Base-by-base conservation (phyloP, 306 rosid genomes). In the Lathyrus tuberosus region DNA sequence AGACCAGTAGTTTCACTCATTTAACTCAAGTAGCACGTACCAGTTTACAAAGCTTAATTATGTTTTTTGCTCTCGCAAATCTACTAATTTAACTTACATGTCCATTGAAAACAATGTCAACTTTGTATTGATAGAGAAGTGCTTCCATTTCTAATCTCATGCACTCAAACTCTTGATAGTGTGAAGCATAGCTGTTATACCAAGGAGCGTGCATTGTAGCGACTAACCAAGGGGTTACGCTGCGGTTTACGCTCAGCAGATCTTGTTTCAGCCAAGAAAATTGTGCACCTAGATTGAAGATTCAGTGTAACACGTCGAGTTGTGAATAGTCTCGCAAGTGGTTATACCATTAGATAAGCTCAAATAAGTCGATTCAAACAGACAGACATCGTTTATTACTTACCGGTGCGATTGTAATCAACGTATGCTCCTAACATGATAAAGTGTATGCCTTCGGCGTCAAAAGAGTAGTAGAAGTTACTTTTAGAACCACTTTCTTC, bases 71-170 rank as follows among this genome's bases (percentile, higher is more conserved):
- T 33, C 38, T 33, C 38, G 10, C 8, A 35, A 35, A 8, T 35
- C 7, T 35, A 35, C 40, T 35, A 35, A 18, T 72, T 80, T 64
- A 38, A 84, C 98, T 90, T 82, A 93, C 98, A 69, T 93, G 98
- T 58, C 98, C 96, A 20, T 83, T 73, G 76, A 93, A 90, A 78
- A 93, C 87, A 51, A 90, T 71, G 81, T 90, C 96, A 49, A 88
- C 96, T 31, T 62, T 33, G 60, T 82, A 79, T 69, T 84, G 85
- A 67, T 84, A 90, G 31, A 93, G 87, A 82, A 90, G 86, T 44
- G 77, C 85, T 84, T 93, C 98, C 96, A 93, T 93, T 82, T 90
- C 96, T 80, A 81, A 86, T 76, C 96, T 91, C 98, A 88, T 93
- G 73, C 96, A 88, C 78, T 90, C 96, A 70, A 91, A 91, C 82